phyloP scores from a whole-genome alignment of 176 grass and related monocot genomes.

The Poa pratensis region DNA sequence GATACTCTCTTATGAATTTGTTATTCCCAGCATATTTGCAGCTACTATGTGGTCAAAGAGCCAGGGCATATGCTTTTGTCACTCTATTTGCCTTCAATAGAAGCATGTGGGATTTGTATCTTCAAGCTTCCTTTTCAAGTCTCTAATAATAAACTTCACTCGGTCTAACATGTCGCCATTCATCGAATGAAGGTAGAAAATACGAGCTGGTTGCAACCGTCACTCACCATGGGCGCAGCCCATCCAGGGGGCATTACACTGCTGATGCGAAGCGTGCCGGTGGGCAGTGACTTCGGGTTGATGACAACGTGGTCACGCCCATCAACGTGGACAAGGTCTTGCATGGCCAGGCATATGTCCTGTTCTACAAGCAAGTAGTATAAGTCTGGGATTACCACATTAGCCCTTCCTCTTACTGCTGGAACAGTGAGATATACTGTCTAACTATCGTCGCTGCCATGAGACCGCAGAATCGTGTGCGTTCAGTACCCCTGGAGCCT shows the following conservation, averaged over 20 bases:
- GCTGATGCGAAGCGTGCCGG: conserved; percentile 65
- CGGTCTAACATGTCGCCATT: background rate
- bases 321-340: conserved; percentile 60
- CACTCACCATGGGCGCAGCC: conserved; percentile 78
- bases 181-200: conserved; percentile 55
- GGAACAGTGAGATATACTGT: conserved; percentile 35
- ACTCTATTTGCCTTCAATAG: background rate
- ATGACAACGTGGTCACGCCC: conserved; percentile 55
- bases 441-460: conserved; percentile 25
- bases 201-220: conserved; percentile 89
- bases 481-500: no score
- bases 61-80: conserved; percentile 6
- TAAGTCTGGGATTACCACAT: conserved; percentile 40
- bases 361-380: conserved; percentile 83
- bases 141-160: background rate
- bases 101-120: background rate
- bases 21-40: background rate
- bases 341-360: conserved; percentile 78
- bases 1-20: background rate
- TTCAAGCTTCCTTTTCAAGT: no score
- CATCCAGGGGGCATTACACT: conserved; percentile 80
- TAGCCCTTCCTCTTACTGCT: conserved; percentile 31
- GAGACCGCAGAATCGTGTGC: no score
- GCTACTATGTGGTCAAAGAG: background rate
- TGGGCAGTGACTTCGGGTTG: conserved; percentile 73